Percentiles rank a stretch among this genome's conserved stretches.
Evolutionary conservation across 2,329 filamentous ascomycete species (phyloP).

Genomic region (Gnomoniopsis smithogilvyi): DNA sequence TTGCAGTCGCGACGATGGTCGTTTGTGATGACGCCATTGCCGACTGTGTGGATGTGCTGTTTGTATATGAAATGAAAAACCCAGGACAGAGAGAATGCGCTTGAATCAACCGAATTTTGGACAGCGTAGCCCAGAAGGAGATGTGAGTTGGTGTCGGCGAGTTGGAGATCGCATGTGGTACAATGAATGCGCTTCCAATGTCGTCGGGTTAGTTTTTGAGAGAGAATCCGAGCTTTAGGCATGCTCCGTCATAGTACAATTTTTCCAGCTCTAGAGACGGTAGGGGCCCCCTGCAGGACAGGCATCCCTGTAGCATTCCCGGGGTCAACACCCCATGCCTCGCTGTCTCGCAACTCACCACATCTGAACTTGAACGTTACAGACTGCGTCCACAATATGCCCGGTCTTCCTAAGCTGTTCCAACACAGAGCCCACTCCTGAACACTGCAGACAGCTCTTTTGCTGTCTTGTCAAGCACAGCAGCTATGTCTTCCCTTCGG

Average conservation of each 20-base stretch:
- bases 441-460: neutral
- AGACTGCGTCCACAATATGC: neutral
- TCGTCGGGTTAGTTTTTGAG: neutral
- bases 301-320: neutral
- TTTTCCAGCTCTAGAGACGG: neutral
- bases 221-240: neutral
- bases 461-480: neutral
- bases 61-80: slow-evolving; percentile 30
- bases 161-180: neutral
- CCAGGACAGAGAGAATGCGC: neutral
- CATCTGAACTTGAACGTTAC: neutral
- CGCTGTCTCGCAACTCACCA: neutral
- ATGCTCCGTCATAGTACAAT: slow-evolving; percentile 3
- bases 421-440: neutral
- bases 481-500: slow-evolving; percentile 59
- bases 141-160: neutral
- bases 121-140: neutral
- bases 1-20: slow-evolving; percentile 57
- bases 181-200: neutral
- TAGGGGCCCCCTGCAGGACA: neutral
- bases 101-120: neutral
- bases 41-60: slow-evolving; percentile 38
- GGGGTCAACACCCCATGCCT: neutral
- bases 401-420: neutral
- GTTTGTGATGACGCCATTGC: slow-evolving; percentile 57